Conservation (phyloP, 345 rosid genomes). For the Arabis alpina region DNA sequence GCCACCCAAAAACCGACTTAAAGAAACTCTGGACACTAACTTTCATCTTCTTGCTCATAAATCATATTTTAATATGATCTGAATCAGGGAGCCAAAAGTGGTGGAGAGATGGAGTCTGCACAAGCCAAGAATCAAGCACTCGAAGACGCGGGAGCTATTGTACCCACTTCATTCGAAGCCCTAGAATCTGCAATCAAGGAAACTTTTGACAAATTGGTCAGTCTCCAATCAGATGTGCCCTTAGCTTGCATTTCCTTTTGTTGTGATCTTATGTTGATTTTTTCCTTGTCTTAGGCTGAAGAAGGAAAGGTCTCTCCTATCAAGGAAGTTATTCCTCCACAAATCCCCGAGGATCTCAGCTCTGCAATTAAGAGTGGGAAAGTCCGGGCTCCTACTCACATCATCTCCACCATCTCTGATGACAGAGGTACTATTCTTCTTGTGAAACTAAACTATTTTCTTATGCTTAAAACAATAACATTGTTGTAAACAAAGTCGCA, state of each 20-base stretch:
- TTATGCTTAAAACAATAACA: not conserved
- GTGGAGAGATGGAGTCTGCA: constrained; percentile 97
- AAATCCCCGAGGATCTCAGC: constrained; percentile 96
- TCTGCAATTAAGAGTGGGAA: constrained; percentile 93
- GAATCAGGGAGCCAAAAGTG: constrained; percentile 96
- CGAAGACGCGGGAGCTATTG: constrained; percentile 83
- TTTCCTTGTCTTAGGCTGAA: constrained; percentile 56
- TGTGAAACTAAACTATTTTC: constrained; percentile 11
- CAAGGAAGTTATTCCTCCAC: constrained; percentile 86
- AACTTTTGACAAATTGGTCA: constrained; percentile 85
- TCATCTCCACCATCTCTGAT: constrained; percentile 95
- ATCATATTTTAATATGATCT: constrained; percentile 29
- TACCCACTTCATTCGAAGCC: constrained; percentile 92
- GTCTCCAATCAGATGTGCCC: constrained; percentile 38
- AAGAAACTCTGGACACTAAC: not conserved
- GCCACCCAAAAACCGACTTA: constrained; percentile 23
- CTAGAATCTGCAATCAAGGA: constrained; percentile 77
- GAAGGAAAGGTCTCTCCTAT: constrained; percentile 72
- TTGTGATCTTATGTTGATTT: constrained; percentile 19
- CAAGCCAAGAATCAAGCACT: constrained; percentile 98
- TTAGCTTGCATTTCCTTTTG: constrained; percentile 14
- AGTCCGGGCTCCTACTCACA: constrained; percentile 96
- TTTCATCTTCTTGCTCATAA: not conserved
- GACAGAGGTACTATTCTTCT: constrained; percentile 68
- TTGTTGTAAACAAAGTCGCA: constrained; percentile 1